Evolutionary conservation across 1,139 yeast species (phyloP).

Genomic region (Saccharomyces hybrid): DNA sequence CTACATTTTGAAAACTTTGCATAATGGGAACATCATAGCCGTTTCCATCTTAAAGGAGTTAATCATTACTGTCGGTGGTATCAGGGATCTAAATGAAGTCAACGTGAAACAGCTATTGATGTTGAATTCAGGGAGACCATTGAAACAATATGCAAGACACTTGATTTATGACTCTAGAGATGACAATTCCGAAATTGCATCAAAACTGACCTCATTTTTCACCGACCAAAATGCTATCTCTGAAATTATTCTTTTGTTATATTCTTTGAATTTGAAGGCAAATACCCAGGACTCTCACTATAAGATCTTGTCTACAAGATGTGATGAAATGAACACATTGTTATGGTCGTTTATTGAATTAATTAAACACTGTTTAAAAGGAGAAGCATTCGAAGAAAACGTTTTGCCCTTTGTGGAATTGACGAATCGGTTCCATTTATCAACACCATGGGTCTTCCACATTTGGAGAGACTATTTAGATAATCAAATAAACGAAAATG

Average conservation of each 20-base stretch:
- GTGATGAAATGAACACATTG: slow-evolving; percentile 64
- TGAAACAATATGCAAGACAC: slow-evolving; percentile 50
- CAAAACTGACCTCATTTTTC: slow-evolving; percentile 45
- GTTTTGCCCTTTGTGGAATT: slow-evolving; percentile 45
- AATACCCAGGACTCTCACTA: slow-evolving; percentile 46
- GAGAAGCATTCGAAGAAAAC: slow-evolving; percentile 33
- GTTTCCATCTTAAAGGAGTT: slow-evolving; percentile 64
- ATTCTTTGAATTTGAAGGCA: slow-evolving; percentile 43
- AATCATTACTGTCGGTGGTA: slow-evolving; percentile 73
- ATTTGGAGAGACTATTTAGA: slow-evolving; percentile 54
- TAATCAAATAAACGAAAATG: slow-evolving; percentile 9
- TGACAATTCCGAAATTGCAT: slow-evolving; percentile 44
- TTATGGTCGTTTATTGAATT: slow-evolving; percentile 59
- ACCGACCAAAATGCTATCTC: slow-evolving; percentile 42
- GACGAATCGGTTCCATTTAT: slow-evolving; percentile 43
- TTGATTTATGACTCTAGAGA: slow-evolving; percentile 60
- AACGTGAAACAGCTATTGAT: slow-evolving; percentile 49
- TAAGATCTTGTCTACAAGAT: slow-evolving; percentile 62
- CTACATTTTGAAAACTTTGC: slow-evolving; percentile 60
- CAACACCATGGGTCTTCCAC: slow-evolving; percentile 67
- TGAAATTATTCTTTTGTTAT: slow-evolving; percentile 60
- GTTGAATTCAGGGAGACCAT: slow-evolving; percentile 56
- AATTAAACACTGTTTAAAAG: slow-evolving; percentile 44
- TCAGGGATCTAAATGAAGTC: slow-evolving; percentile 43
- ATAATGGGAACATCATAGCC: slow-evolving; percentile 54